Conservation (phyloP, 352 stramenopile genomes). For the Phytophthora megakarya region DNA sequence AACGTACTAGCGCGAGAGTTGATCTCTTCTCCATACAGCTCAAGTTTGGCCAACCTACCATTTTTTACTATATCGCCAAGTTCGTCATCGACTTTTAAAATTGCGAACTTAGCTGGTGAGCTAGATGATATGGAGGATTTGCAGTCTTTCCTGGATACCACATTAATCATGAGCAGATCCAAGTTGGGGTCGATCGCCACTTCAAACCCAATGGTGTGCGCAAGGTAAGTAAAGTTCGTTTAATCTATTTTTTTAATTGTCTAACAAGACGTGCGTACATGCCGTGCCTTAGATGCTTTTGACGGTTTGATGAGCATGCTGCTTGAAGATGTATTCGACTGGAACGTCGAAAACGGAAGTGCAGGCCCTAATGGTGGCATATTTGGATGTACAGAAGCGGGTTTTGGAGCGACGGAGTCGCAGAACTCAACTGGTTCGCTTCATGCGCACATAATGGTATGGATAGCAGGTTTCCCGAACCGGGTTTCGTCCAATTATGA, state of each 20-base stretch:
- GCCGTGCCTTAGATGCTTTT: too few relatives aligned
- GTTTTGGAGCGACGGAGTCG: slow-evolving; percentile 10
- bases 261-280: too few relatives aligned
- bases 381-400: slow-evolving; percentile 1
- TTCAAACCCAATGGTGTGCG: slow-evolving; percentile 1
- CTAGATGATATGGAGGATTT: not conserved
- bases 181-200: not conserved
- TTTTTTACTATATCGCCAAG: slow-evolving; percentile 13
- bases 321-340: not conserved
- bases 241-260: not conserved
- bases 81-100: not conserved
- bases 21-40: too few relatives aligned
- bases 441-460: slow-evolving; percentile 8
- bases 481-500: not conserved
- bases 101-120: slow-evolving; percentile 8
- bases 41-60: not conserved
- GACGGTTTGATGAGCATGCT: slow-evolving; percentile 2
- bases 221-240: slow-evolving; percentile 3
- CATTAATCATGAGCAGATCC: not conserved
- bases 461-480: slow-evolving; percentile 6
- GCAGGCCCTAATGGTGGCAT: not conserved
- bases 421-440: slow-evolving; percentile 7
- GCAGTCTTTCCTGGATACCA: too few relatives aligned
- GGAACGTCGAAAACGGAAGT: not conserved
- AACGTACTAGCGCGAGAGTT: too few relatives aligned